These are phyloP conservation scores for Pseudogymnoascus sp. DNA, from an alignment of 2,329 filamentous ascomycete genomes.

Conservation along the genomic window DNA sequence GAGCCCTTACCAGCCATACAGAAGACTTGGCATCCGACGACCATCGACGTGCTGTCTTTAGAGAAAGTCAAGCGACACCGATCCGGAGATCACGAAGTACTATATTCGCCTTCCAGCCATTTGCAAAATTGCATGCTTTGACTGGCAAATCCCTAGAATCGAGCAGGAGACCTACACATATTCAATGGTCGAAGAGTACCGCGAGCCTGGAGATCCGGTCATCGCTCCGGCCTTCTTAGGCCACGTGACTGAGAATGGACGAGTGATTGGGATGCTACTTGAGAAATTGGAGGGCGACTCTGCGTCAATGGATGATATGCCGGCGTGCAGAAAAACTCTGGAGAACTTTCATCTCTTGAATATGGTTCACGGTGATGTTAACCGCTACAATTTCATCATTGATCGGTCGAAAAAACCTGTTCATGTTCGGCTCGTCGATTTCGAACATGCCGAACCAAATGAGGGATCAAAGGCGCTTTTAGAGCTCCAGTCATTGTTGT, in stretches of 20 bases:
- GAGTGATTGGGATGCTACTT: slow-evolving; percentile 31
- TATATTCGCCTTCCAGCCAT: background rate
- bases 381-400: slow-evolving; percentile 11
- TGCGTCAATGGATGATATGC: slow-evolving; percentile 26
- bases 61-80: slow-evolving; percentile 13
- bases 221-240: slow-evolving; percentile 31
- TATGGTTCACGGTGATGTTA: slow-evolving; percentile 14
- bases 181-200: background rate
- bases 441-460: slow-evolving; percentile 12
- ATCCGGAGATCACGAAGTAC: slow-evolving; percentile 12
- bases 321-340: slow-evolving; percentile 25
- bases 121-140: slow-evolving; percentile 21
- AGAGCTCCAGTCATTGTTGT: slow-evolving; percentile 11
- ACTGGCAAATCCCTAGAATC: slow-evolving; percentile 19
- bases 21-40: slow-evolving; percentile 13
- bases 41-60: slow-evolving; percentile 12
- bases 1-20: slow-evolving; percentile 10
- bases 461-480: slow-evolving; percentile 10
- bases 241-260: slow-evolving; percentile 30
- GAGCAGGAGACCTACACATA: slow-evolving; percentile 20
- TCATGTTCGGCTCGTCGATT: slow-evolving; percentile 12
- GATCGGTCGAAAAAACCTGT: slow-evolving; percentile 10
- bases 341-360: slow-evolving; percentile 20
- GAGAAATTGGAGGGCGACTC: slow-evolving; percentile 29
- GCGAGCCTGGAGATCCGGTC: background rate